These are phyloP conservation scores for Zoysia japonica DNA, from an alignment of 176 grass and related monocot species.

Conservation along the genomic window DNA sequence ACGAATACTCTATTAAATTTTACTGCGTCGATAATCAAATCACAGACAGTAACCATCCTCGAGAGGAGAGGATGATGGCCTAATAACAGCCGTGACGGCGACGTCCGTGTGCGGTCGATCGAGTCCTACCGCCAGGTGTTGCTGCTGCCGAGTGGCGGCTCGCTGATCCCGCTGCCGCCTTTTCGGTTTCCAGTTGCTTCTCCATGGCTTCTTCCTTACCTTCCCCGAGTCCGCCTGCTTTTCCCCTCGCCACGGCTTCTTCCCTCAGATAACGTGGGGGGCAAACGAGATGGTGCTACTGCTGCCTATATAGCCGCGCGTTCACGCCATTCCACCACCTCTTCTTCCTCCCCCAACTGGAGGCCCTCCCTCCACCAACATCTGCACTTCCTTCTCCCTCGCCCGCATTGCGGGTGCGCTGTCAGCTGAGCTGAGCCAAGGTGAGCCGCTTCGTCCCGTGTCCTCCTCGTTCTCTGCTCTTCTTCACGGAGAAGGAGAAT, in stretches of 20 bases:
- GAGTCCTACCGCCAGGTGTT: background rate
- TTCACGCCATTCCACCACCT: slow-evolving; percentile 13
- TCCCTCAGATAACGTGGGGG: no score
- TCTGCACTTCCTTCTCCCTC: background rate
- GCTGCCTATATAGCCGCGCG: slow-evolving; percentile 27
- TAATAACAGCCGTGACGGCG: no score
- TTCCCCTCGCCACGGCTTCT: no score
- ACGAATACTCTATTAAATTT: no score
- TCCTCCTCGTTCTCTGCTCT: background rate
- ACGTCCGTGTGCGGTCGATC: background rate
- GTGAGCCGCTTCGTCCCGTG: background rate
- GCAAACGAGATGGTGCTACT: background rate
- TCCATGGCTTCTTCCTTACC: no score
- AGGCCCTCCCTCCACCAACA: background rate
- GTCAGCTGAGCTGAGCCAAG: background rate
- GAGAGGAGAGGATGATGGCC: no score
- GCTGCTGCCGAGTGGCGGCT: background rate
- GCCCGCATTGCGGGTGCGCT: background rate
- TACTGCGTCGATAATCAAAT: no score
- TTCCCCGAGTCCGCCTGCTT: no score
- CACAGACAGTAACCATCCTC: no score
- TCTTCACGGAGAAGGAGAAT: background rate
- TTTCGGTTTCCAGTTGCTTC: background rate
- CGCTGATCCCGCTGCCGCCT: background rate
- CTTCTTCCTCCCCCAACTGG: background rate